Percentiles rank a stretch among this genome's conserved stretches.
phyloP scores from a whole-genome alignment of 495 filamentous ascomycete genomes.

The Sordaria brevicollis region DNA sequence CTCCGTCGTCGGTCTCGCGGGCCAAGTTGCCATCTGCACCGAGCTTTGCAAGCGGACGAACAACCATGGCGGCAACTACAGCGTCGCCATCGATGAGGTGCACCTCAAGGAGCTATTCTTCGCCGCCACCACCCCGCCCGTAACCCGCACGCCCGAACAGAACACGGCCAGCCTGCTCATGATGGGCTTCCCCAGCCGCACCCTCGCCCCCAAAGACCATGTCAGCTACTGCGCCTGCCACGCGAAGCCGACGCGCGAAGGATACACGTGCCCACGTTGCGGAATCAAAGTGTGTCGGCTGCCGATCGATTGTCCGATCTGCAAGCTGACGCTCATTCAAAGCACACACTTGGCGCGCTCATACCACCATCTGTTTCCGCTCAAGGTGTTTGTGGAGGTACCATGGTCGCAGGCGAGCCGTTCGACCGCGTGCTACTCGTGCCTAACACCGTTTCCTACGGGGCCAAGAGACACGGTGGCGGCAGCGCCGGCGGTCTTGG shows the following conservation, averaged over 20 bases:
- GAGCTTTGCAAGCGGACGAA: conserved; percentile 86
- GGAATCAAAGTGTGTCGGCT: conserved; percentile 80
- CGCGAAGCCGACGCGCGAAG: conserved; percentile 69
- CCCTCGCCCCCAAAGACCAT: conserved; percentile 60
- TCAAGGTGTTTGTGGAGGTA: conserved; percentile 84
- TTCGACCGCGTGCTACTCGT: conserved; percentile 43
- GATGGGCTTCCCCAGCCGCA: conserved; percentile 97
- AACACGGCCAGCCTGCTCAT: conserved; percentile 70
- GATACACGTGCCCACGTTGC: conserved; percentile 87
- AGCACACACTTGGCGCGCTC: conserved; percentile 92
- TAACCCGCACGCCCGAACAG: conserved; percentile 57
- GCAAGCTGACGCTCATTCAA: conserved; percentile 84
- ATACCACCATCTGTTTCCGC: conserved; percentile 92
- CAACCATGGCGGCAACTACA: conserved; percentile 65
- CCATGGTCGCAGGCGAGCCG: conserved; percentile 60
- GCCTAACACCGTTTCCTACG: conserved; percentile 41
- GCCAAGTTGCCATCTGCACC: conserved; percentile 82
- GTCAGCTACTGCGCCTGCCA: conserved; percentile 79
- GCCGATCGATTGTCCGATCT: conserved; percentile 85
- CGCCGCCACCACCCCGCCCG: conserved; percentile 78
- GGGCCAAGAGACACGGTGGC: conserved; percentile 4
- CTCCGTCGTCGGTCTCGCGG: conserved; percentile 78
- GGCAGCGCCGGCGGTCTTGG: background rate
- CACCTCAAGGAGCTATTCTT: conserved; percentile 86
- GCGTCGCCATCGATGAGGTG: conserved; percentile 76